Base-by-base conservation (phyloP, 1,284 basidiomycete species). In the Irpex rosettiformis region DNA sequence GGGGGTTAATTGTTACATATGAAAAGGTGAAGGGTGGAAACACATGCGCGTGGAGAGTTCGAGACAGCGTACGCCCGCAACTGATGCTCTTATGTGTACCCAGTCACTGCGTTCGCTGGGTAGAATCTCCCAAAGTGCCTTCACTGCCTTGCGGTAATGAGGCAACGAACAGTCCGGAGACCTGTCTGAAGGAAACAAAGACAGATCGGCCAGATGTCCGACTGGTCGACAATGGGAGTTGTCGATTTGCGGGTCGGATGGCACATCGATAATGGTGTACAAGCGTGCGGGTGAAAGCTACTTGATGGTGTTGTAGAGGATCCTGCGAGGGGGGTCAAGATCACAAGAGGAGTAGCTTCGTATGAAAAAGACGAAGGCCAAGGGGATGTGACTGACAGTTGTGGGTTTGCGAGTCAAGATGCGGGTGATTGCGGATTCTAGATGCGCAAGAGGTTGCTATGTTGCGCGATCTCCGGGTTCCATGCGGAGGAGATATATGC, bases 281-380 rank as follows among this genome's bases (percentile, higher is more conserved):
- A n/a, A n/a, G n/a, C n/a, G n/a, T n/a, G n/a, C n/a, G n/a, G n/a
- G n/a, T n/a, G n/a, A n/a, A n/a, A n/a, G n/a, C n/a, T n/a, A n/a
- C n/a, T n/a, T n/a, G n/a, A n/a, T n/a, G n/a, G 30, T 10, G 30
- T 33, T 33, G 30, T 28, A n/a, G n/a, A n/a, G 48, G 21, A 24
- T 49, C 48, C 48, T 49, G 48, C 48, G 48, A 24, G 48, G 48
- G 48, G 48, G n/a, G n/a, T n/a, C 5, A 45, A 49, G 18, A 49
- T 49, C 48, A 49, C 48, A 49, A 49, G 48, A 49, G 27, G 48
- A 11, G 48, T 24, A 49, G 48, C 48, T 24, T 49, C 48, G 48
- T 49, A 49, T n/a, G 27, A 49, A 27, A n/a, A 10, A 49, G 43
- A 47, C 22, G 43, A 47, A n/a, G 22, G 22, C 48, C 48, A 28